Evolutionary conservation across 1,139 yeast species (phyloP), one percentile per base, ranked within the genome.

Genomic region (Zygosaccharomyces pseudobailii): DNA sequence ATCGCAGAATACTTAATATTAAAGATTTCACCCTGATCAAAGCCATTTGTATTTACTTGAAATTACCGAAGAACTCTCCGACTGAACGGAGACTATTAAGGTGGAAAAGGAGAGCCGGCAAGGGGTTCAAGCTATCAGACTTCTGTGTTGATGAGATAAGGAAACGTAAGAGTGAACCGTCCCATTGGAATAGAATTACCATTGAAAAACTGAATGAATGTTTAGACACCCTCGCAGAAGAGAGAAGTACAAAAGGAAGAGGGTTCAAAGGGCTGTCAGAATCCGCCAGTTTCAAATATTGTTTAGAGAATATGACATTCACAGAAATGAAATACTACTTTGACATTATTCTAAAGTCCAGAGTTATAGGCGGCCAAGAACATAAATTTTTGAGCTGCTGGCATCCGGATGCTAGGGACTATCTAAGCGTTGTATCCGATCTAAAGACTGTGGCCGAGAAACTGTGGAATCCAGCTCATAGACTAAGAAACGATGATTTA

Each of bases 391-490:
- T 88, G 39, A 60, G 67, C n/a, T 60, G 70, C 30, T 88, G 94
- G 89, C 95, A 89, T 61, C 90, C 90, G 0, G 90, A 87, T 62
- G 94, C 95, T 0, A 71, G 74, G 10, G 74, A 75, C 1, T 74
- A 87, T 24, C 79, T 75, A 53, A 79, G 80, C 48, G 79, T 85
- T 6, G 85, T 90, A n/a, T 80, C 82, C 48, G 80, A 80, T 55
- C 66, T 90, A 42, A 72, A 79, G 49, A 70, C 75, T 8, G 82
- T 87, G 0, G 79, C 89, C 52, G 71, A 80, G 66, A 78, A 73
- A 49, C 70, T 88, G 13, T 64, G 69, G 42, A 82, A 85, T 53
- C 80, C 80, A 0, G 55, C 61, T 0, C 52, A 58, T 4, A 65
- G 80, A 31, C 63, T 85, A 13, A 62, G 71, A 2, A 66, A 69